Evolutionary conservation across 225 moss, liverwort and hornwort genomes (phyloP).

Genomic region (Neckera pumila): DNA sequence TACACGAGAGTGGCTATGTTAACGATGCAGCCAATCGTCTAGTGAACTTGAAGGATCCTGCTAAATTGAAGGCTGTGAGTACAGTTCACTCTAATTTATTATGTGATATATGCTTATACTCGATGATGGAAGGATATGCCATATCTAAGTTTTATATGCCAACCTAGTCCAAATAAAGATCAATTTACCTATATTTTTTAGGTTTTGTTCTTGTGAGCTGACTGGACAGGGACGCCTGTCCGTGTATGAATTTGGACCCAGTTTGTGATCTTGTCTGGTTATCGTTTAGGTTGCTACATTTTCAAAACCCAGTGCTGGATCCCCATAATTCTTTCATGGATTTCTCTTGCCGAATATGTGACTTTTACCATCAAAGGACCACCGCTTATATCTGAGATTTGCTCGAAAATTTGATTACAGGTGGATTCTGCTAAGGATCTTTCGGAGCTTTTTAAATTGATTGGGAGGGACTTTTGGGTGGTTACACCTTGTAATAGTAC

Average conservation of each 20-base stretch:
- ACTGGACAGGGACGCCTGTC: background rate
- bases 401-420: constrained; percentile 14
- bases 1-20: constrained; percentile 38
- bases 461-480: constrained; percentile 72
- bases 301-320: background rate
- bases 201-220: background rate
- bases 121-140: background rate
- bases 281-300: background rate
- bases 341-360: background rate
- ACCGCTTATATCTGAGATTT: background rate
- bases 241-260: background rate
- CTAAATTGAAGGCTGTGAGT: constrained; percentile 55
- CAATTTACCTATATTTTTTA: background rate
- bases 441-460: constrained; percentile 42
- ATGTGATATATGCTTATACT: background rate
- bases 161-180: background rate
- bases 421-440: constrained; percentile 53
- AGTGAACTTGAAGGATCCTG: constrained; percentile 53
- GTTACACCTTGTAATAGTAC: constrained; percentile 69
- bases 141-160: background rate
- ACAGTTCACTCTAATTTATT: background rate
- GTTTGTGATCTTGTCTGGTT: background rate
- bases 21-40: constrained; percentile 51
- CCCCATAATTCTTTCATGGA: background rate
- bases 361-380: background rate